These are phyloP conservation scores for Catharanthus roseus DNA, from an alignment of 257 asterid genomes.

Conservation along the genomic window DNA sequence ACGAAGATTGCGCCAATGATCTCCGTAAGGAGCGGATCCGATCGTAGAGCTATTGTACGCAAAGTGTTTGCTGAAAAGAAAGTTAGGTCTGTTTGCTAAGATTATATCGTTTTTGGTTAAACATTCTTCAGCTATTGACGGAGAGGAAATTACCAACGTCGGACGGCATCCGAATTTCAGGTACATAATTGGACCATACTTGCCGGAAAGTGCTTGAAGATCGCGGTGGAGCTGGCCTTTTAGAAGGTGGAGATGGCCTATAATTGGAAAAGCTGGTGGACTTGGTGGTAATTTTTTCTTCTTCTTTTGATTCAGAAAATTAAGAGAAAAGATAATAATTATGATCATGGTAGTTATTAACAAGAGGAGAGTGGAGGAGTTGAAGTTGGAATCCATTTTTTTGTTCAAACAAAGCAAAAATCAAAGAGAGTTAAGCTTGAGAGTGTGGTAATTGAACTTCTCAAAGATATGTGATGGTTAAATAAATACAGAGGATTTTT, in stretches of 20 bases:
- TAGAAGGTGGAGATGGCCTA: slow-evolving; percentile 54
- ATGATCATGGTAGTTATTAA: not conserved
- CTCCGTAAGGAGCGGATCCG: slow-evolving; percentile 39
- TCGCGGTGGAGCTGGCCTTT: slow-evolving; percentile 29
- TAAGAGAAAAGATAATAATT: too few relatives aligned
- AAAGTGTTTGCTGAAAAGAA: not conserved
- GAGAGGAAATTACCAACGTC: slow-evolving; percentile 33
- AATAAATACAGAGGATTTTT: too few relatives aligned
- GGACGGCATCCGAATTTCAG: slow-evolving; percentile 34
- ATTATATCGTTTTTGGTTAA: slow-evolving; percentile 29
- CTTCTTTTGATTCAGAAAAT: not conserved
- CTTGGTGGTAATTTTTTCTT: slow-evolving; percentile 36
- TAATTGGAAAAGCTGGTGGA: slow-evolving; percentile 41
- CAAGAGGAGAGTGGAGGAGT: not conserved
- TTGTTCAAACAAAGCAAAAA: too few relatives aligned
- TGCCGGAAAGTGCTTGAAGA: slow-evolving; percentile 31
- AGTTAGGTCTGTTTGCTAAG: slow-evolving; percentile 6
- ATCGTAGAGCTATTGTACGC: slow-evolving; percentile 9
- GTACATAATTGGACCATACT: slow-evolving; percentile 36
- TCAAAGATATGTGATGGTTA: too few relatives aligned
- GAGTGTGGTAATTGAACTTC: too few relatives aligned
- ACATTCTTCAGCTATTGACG: slow-evolving; percentile 39
- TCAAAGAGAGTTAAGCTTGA: too few relatives aligned
- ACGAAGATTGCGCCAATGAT: slow-evolving; percentile 63
- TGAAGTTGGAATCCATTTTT: not conserved